A percentile compares a stretch with the other conserved stretches of the same genome.
These are phyloP conservation scores for Cordyceps cateniannulata DNA, from an alignment of 2,329 filamentous ascomycete species.

Conservation along the genomic window DNA sequence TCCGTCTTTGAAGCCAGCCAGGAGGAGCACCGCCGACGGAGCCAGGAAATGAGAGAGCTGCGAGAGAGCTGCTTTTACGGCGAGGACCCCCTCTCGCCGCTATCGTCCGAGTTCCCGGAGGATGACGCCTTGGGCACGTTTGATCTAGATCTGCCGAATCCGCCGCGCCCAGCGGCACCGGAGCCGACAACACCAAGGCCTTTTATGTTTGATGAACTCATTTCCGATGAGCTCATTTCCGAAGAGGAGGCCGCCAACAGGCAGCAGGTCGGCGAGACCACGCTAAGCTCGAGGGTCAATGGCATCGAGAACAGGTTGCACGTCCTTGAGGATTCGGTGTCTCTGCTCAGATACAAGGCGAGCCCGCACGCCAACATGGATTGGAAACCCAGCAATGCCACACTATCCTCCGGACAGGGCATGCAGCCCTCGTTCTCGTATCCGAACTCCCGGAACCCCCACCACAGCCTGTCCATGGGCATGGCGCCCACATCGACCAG, in stretches of 20 bases:
- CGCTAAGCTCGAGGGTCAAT: conserved; percentile 2
- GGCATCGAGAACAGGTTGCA: conserved; percentile 9
- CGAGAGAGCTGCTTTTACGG: conserved; percentile 51
- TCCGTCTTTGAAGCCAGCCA: conserved; percentile 32
- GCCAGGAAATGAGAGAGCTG: conserved; percentile 60
- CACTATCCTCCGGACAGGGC: background rate
- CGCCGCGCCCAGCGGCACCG: background rate
- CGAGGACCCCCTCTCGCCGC: conserved; percentile 38
- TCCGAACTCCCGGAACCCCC: background rate
- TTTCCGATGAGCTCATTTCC: background rate
- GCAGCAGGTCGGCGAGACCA: background rate
- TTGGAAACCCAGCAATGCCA: background rate
- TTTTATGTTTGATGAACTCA: background rate
- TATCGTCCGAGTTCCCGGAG: conserved; percentile 41
- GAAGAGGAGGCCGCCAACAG: background rate
- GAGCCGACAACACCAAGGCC: background rate
- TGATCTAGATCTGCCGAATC: background rate
- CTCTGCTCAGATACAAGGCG: conserved; percentile 3
- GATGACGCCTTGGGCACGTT: conserved; percentile 20
- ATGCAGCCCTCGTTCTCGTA: background rate
- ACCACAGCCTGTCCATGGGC: conserved; percentile 9
- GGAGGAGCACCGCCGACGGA: conserved; percentile 41
- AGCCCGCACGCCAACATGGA: background rate
- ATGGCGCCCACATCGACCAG: conserved; percentile 1
- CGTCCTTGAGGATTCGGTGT: conserved; percentile 1